Conservation (phyloP, 179 eudicot species). For the Corrigiola litoralis region DNA sequence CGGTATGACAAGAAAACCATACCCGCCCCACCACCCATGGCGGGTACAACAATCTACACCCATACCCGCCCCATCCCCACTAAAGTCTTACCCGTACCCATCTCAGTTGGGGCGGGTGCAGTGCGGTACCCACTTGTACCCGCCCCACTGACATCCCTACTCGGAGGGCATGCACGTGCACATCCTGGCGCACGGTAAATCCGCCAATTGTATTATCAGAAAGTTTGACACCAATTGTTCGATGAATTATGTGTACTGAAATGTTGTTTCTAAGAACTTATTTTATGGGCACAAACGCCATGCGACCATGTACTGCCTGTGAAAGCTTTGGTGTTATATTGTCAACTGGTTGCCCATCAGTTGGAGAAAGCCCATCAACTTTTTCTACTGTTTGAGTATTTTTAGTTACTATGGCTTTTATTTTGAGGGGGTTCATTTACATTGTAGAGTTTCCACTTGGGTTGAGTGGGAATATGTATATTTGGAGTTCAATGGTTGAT, state of each 20-base stretch:
- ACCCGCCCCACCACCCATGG: no score
- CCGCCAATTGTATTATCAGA: no score
- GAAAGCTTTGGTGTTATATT: slow-evolving; percentile 40
- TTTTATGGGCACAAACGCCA: slow-evolving; percentile 48
- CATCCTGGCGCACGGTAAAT: no score
- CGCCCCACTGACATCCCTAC: no score
- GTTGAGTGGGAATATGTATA: slow-evolving; percentile 43
- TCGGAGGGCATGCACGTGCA: no score
- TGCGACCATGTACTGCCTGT: slow-evolving; percentile 29
- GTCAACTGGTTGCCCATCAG: slow-evolving; percentile 46
- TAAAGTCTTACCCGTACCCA: no score
- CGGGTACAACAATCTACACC: no score
- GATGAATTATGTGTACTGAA: slow-evolving; percentile 63
- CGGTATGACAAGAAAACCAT: no score
- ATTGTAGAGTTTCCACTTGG: slow-evolving; percentile 64
- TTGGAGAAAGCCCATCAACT: slow-evolving; percentile 50
- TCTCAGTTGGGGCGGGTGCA: no score
- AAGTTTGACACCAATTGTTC: slow-evolving; percentile 52
- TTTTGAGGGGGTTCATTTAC: slow-evolving; percentile 52
- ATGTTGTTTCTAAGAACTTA: slow-evolving; percentile 60
- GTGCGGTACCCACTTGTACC: no score
- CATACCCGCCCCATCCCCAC: no score
- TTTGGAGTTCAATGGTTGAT: slow-evolving; percentile 55
- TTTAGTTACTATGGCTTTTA: slow-evolving; percentile 39
- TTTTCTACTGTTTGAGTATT: slow-evolving; percentile 52